Evolutionary conservation across 176 grass and related monocot genomes (phyloP).

Genomic region (Chloris gayana): DNA sequence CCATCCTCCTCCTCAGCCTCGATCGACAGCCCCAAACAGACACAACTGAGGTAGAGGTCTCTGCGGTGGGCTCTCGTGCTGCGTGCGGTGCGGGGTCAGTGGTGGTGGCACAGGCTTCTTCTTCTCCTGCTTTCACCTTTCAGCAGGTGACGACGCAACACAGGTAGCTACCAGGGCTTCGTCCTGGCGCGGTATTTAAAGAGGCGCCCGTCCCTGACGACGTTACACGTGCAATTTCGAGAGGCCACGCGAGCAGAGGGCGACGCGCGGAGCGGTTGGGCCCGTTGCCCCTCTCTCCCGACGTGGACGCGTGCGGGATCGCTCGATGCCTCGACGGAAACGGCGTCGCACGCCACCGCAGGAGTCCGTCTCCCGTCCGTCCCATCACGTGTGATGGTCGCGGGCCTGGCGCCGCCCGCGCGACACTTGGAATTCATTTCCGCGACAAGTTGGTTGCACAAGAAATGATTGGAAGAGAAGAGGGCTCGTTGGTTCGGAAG

Average conservation of each 20-base stretch:
- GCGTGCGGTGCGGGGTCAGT: neutral
- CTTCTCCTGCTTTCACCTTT: too few relatives aligned
- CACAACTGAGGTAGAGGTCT: too few relatives aligned
- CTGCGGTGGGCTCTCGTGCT: too few relatives aligned
- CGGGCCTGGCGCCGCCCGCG: neutral
- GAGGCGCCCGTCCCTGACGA: neutral
- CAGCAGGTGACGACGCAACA: neutral
- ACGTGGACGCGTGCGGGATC: slow-evolving; percentile 11
- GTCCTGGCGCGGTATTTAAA: slow-evolving; percentile 31
- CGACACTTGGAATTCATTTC: neutral
- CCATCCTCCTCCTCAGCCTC: neutral
- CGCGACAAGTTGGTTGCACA: slow-evolving; percentile 23
- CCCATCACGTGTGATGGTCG: neutral
- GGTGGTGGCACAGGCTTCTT: neutral
- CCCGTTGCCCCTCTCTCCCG: neutral
- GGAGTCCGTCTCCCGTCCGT: too few relatives aligned
- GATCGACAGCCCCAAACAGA: too few relatives aligned
- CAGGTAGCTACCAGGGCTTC: neutral
- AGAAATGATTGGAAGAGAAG: neutral
- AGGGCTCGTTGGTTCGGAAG: slow-evolving; percentile 9
- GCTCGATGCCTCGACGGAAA: neutral
- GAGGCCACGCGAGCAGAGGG: neutral
- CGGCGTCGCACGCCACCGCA: neutral
- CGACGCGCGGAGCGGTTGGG: neutral
- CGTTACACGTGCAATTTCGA: slow-evolving; percentile 21